Evolutionary conservation across 805 yeast species (phyloP), one percentile per base, ranked within the genome.

Genomic region (Saturnispora ahearnii): DNA sequence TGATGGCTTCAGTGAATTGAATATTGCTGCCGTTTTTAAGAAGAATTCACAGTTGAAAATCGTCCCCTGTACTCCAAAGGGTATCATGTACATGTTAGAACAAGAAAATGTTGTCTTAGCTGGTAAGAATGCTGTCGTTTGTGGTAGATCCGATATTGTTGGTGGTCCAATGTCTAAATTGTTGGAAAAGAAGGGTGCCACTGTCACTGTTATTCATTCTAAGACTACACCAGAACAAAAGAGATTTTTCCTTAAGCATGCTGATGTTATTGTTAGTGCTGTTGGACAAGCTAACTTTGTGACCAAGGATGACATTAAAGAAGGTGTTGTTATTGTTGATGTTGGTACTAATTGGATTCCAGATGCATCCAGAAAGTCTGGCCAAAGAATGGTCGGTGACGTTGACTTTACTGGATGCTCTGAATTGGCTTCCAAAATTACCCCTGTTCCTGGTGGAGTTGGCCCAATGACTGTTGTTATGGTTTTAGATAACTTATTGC

Each of bases 381-480:
- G 97, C 22, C 78, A 74, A 61, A 79, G 82, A 62, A 72, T 91
- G 64, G 96, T 87, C n/a, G 99, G 99, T 55, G 99, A 91, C 65
- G 96, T 88, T 41, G 96, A 90, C 60, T 91, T 74, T 61, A 84
- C 73, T 49, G 70, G 81, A 30, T 90, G 87, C 49, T 67, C 73
- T 51, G 64, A 71, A 46, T 75, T 73, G 48, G 93, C 90, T 3
- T 69, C 82, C 11, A 78, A 75, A 58, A 77, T 93, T 55, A 90
- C 98, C 5, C 99, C 99, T 15, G 99, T 91, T 50, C 99, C 99
- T 31, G 98, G 98, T 64, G 98, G 98, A 59, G 98, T 91, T 55
- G 99, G 99, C 38, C 99, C 99, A 56, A 91, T 91, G 98, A 91
- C 99, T 28, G 97, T 91, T 44, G 96, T 96, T 38, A 89, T 90